Evolutionary conservation across 2,329 filamentous ascomycete genomes (phyloP), one percentile per base, ranked within the genome.

Genomic region (Sarocladiaceae sp.): DNA sequence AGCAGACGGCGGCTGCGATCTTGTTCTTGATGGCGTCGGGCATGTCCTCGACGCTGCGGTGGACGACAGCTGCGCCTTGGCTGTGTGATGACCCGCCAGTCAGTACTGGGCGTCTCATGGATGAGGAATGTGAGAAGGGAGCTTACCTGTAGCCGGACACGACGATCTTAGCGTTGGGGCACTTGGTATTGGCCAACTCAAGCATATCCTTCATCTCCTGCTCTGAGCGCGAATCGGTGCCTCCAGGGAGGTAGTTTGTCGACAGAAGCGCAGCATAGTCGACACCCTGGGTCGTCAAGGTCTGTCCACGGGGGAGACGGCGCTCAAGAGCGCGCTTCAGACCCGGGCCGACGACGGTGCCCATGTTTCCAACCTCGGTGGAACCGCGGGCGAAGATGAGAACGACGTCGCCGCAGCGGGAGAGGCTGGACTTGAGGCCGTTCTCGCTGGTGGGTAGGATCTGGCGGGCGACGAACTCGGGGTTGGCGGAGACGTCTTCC

Each of bases 201-300:
- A 67, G 61, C 11, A 67, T 55, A 2, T 53, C 48, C 18, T 56
- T 55, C 44, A 60, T 64, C 45, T 65, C 60, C n/a, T 42, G 26
- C 18, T 67, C 61, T 15, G 62, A 58, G 3, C 48, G 50, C 7
- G 47, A 47, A 11, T 58, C 57, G 2, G 61, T 60, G 3, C 65
- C 65, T 2, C 56, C 53, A 20, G 53, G 53, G 9, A 58, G 53
- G 16, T 55, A 51, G 51, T 67, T 68, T 21, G 57, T 60, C 6
- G 50, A 49, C 3, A 67, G 50, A 13, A 53, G 54, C 2, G 65
- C 64, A 0, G 48, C 49, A 48, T 68, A 68, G 44, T 66, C 60
- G 16, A 68, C 52, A 10, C 53, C 53, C 42, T 55, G 48, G 15
- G 48, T 46, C 3, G 51, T 50, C 15, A 54, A 44, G 32, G 51